Evolutionary conservation across 2,329 filamentous ascomycete genomes (phyloP).

Genomic region (Pseudocercospora musae): DNA sequence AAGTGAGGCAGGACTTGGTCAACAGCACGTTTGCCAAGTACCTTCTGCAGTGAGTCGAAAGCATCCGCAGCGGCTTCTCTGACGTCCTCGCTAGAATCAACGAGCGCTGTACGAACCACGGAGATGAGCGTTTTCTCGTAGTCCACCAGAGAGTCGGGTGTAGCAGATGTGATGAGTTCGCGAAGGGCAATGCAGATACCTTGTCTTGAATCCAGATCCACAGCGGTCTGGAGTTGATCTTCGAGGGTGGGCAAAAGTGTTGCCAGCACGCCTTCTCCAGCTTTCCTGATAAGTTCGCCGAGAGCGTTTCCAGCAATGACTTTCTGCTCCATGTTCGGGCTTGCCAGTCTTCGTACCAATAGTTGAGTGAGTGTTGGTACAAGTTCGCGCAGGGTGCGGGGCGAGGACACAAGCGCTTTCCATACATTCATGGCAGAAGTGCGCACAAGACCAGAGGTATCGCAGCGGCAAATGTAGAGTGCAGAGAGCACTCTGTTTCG

Average conservation of each 20-base stretch:
- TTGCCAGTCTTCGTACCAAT: slow-evolving; percentile 88
- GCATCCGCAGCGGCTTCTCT: slow-evolving; percentile 94
- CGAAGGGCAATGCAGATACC: slow-evolving; percentile 95
- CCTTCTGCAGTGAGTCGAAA: slow-evolving; percentile 90
- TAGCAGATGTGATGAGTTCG: slow-evolving; percentile 86
- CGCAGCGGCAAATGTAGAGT: slow-evolving; percentile 94
- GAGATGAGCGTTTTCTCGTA: slow-evolving; percentile 94
- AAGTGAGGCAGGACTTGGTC: slow-evolving; percentile 94
- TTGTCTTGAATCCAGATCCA: slow-evolving; percentile 88
- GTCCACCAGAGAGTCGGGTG: slow-evolving; percentile 83
- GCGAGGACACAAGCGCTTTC: slow-evolving; percentile 93
- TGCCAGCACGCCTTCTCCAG: slow-evolving; percentile 86
- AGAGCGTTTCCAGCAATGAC: slow-evolving; percentile 96
- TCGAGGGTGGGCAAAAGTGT: slow-evolving; percentile 87
- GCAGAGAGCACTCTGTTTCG: slow-evolving; percentile 97
- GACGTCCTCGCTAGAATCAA: slow-evolving; percentile 84
- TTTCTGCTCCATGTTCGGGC: slow-evolving; percentile 97
- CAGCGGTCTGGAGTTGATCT: slow-evolving; percentile 82
- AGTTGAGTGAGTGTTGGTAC: slow-evolving; percentile 92
- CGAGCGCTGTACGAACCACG: slow-evolving; percentile 87
- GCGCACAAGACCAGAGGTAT: slow-evolving; percentile 88
- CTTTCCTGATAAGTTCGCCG: slow-evolving; percentile 94
- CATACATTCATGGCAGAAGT: slow-evolving; percentile 88
- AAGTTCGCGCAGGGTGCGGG: slow-evolving; percentile 88
- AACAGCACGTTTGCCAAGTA: slow-evolving; percentile 88